These are phyloP conservation scores for Dryas integrifolia DNA, from an alignment of 331 rosid genomes.

Conservation along the genomic window DNA sequence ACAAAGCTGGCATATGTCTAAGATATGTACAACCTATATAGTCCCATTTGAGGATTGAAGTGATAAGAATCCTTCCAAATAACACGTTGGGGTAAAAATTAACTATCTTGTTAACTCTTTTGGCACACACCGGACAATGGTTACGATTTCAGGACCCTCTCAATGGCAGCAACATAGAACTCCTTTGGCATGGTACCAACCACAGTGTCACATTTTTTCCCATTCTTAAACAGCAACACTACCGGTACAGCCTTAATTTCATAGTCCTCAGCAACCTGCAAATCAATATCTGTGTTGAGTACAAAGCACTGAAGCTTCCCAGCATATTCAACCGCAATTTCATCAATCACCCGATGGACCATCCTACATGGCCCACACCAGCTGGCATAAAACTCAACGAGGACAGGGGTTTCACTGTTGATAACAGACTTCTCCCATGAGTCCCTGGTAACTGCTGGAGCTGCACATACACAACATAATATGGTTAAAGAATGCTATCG, in stretches of 20 bases:
- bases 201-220: constrained; percentile 65
- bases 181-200: constrained; percentile 94
- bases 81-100: not conserved
- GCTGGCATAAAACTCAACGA: constrained; percentile 83
- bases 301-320: constrained; percentile 73
- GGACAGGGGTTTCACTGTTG: constrained; percentile 68
- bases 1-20: constrained; percentile 17
- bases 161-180: constrained; percentile 82
- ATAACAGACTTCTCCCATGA: constrained; percentile 64
- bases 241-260: constrained; percentile 93
- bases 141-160: constrained; percentile 59
- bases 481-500: constrained; percentile 19
- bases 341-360: constrained; percentile 82
- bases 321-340: constrained; percentile 61
- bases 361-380: constrained; percentile 98
- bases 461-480: constrained; percentile 43
- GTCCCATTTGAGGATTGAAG: constrained; percentile 14
- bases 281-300: constrained; percentile 69
- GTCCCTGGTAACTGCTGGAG: constrained; percentile 53
- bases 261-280: constrained; percentile 61
- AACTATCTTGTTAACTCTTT: not conserved
- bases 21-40: constrained; percentile 41
- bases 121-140: constrained; percentile 11
- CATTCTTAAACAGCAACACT: constrained; percentile 77
- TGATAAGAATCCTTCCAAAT: not conserved